These are phyloP conservation scores for Rickenella mellea DNA, from an alignment of 768 basidiomycete species.

Conservation along the genomic window DNA sequence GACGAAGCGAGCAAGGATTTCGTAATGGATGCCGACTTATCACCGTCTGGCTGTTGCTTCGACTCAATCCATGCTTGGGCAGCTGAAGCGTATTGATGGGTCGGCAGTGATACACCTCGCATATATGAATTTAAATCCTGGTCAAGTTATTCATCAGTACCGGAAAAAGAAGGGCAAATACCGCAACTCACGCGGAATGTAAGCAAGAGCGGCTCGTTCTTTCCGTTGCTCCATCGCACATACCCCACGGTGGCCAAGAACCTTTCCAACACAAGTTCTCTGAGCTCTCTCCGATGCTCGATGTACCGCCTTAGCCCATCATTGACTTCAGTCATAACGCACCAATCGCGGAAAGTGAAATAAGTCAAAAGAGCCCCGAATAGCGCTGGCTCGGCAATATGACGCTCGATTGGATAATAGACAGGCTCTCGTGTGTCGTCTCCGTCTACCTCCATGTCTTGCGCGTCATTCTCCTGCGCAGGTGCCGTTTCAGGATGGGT, in stretches of 20 bases:
- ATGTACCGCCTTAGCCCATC: constrained; percentile 41
- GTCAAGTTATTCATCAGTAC: constrained; percentile 7
- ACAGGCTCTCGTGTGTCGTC: constrained; percentile 23
- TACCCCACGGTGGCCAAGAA: constrained; percentile 70
- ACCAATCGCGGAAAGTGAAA: constrained; percentile 68
- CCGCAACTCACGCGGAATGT: constrained; percentile 44
- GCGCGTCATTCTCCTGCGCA: constrained; percentile 12
- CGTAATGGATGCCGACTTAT: neutral
- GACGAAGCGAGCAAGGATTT: constrained; percentile 30
- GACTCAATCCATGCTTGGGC: constrained; percentile 51
- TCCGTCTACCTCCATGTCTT: constrained; percentile 6
- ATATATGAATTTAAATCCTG: constrained; percentile 77
- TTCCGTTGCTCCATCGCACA: constrained; percentile 40
- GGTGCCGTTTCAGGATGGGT: constrained; percentile 7
- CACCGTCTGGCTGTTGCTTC: constrained; percentile 9
- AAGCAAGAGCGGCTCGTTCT: constrained; percentile 49
- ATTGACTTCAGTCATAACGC: constrained; percentile 46
- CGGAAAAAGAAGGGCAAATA: neutral
- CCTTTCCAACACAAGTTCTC: constrained; percentile 60
- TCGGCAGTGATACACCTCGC: constrained; percentile 68
- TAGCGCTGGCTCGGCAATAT: constrained; percentile 44
- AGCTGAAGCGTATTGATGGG: constrained; percentile 58
- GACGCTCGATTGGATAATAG: constrained; percentile 37
- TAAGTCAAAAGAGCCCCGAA: constrained; percentile 46
- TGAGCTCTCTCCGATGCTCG: constrained; percentile 37